phyloP scores from a whole-genome alignment of 352 stramenopile genomes.

The Globisporangium heterothallicum region DNA sequence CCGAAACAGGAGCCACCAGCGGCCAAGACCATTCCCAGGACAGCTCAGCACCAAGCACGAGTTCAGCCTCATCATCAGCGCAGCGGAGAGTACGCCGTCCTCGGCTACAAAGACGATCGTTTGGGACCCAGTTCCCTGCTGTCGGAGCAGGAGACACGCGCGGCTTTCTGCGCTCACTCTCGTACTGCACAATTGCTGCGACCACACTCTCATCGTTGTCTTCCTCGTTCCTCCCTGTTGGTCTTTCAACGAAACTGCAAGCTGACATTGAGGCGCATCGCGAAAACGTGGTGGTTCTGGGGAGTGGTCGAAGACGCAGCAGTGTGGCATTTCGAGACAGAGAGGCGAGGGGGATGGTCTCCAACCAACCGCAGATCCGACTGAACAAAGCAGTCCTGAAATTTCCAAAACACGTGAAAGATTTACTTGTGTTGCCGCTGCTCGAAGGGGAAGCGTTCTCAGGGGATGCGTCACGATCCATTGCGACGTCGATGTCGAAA shows the following conservation, averaged over 20 bases:
- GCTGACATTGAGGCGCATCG: constrained; percentile 1
- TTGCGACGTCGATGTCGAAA: constrained; percentile 20
- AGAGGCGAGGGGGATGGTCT: neutral
- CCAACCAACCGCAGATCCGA: constrained; percentile 18
- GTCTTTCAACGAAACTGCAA: neutral
- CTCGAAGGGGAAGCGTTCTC: constrained; percentile 16
- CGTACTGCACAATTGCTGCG: constrained; percentile 38
- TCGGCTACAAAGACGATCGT: constrained; percentile 3
- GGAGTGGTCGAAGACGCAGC: constrained; percentile 22
- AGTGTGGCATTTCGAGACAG: constrained; percentile 11
- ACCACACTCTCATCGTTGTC: constrained; percentile 11
- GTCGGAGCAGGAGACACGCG: neutral
- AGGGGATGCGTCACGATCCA: constrained; percentile 11
- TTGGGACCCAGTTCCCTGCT: constrained; percentile 29
- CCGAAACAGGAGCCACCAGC: constrained; percentile 15
- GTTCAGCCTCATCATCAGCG: neutral
- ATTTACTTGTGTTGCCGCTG: constrained; percentile 21
- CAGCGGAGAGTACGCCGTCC: neutral
- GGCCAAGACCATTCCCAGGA: neutral
- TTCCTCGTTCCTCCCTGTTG: constrained; percentile 16
- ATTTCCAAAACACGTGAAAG: constrained; percentile 29
- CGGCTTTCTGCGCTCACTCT: constrained; percentile 27
- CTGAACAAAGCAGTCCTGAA: constrained; percentile 27
- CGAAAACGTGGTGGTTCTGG: constrained; percentile 9
- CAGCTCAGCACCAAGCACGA: neutral